Percentiles rank a stretch among this genome's conserved stretches.
phyloP scores from a whole-genome alignment of 1,284 basidiomycete genomes.

The Ceratobasidium sp. region DNA sequence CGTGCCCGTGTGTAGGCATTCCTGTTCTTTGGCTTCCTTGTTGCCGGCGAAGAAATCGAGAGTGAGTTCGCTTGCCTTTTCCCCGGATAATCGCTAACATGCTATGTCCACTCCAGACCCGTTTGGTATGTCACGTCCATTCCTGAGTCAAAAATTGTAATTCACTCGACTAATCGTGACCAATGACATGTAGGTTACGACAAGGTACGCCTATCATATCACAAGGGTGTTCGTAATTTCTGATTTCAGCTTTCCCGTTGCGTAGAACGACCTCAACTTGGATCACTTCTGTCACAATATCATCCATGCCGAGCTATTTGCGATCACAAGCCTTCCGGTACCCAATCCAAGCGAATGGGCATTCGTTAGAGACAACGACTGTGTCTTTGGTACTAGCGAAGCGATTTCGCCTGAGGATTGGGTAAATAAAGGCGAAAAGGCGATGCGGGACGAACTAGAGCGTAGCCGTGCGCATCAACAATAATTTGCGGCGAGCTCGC shows the following conservation, averaged over 20 bases:
- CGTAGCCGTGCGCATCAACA: background rate
- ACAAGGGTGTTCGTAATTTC: background rate
- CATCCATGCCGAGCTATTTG: slow-evolving; percentile 57
- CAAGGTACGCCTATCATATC: slow-evolving; percentile 37
- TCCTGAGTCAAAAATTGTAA: background rate
- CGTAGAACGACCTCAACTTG: slow-evolving; percentile 48
- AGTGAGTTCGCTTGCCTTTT: slow-evolving; percentile 22
- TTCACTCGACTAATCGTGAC: slow-evolving; percentile 45
- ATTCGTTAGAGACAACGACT: slow-evolving; percentile 51
- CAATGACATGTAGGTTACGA: slow-evolving; percentile 58
- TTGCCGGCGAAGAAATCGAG: slow-evolving; percentile 51
- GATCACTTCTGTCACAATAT: slow-evolving; percentile 57
- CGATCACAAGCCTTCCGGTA: slow-evolving; percentile 55
- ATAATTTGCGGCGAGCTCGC: too few relatives aligned
- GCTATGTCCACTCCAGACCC: slow-evolving; percentile 32
- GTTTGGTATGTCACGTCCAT: slow-evolving; percentile 6
- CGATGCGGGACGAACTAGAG: slow-evolving; percentile 36
- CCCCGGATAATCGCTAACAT: slow-evolving; percentile 46
- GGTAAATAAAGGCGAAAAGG: slow-evolving; percentile 40
- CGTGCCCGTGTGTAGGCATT: slow-evolving; percentile 54
- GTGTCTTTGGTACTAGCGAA: slow-evolving; percentile 46
- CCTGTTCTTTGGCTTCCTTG: slow-evolving; percentile 59
- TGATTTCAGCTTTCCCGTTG: background rate
- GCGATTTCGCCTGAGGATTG: slow-evolving; percentile 44
- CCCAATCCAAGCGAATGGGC: slow-evolving; percentile 53